Percentiles rank a stretch among this genome's conserved stretches.
Conservation (phyloP, 441 rosid species). For the Arabidopsis hybrid region DNA sequence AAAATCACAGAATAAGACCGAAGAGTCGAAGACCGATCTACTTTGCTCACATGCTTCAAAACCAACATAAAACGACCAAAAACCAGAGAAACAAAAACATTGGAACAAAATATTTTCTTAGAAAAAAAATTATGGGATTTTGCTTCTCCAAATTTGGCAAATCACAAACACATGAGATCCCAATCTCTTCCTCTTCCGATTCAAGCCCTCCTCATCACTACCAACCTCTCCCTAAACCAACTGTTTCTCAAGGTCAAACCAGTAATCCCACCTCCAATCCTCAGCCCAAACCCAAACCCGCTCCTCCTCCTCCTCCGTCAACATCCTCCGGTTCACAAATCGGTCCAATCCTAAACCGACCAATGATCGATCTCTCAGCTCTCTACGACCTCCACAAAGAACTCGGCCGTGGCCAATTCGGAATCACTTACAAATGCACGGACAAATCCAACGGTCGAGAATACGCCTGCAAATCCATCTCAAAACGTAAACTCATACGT, state of each 20-base stretch:
- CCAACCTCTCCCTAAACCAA: slow-evolving; percentile 36
- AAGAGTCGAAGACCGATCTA: slow-evolving; percentile 21
- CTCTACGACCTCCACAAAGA: slow-evolving; percentile 57
- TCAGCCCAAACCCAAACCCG: slow-evolving; percentile 31
- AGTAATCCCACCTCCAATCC: slow-evolving; percentile 20
- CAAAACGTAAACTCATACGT: slow-evolving; percentile 52
- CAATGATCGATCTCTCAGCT: slow-evolving; percentile 52
- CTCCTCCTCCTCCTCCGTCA: slow-evolving; percentile 23
- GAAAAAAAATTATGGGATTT: slow-evolving; percentile 54
- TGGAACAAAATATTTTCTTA: slow-evolving; percentile 22
- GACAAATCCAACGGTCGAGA: slow-evolving; percentile 56
- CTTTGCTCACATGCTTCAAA: slow-evolving; percentile 33
- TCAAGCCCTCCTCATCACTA: slow-evolving; percentile 48
- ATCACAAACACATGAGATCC: slow-evolving; percentile 54
- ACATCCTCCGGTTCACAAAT: slow-evolving; percentile 47
- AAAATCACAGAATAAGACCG: slow-evolving; percentile 24
- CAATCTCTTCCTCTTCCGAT: slow-evolving; percentile 61
- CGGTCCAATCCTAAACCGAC: slow-evolving; percentile 54
- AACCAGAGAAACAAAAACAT: slow-evolving; percentile 35
- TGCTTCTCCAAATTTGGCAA: slow-evolving; percentile 60
- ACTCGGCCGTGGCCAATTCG: slow-evolving; percentile 68
- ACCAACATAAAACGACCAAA: slow-evolving; percentile 17
- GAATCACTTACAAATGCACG: slow-evolving; percentile 58
- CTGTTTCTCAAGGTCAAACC: slow-evolving; percentile 29
- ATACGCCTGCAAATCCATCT: slow-evolving; percentile 74